Percentiles rank a stretch among this genome's conserved stretches.
These are phyloP conservation scores for Solanum arcanum DNA, from an alignment of 257 asterid species.

Conservation along the genomic window DNA sequence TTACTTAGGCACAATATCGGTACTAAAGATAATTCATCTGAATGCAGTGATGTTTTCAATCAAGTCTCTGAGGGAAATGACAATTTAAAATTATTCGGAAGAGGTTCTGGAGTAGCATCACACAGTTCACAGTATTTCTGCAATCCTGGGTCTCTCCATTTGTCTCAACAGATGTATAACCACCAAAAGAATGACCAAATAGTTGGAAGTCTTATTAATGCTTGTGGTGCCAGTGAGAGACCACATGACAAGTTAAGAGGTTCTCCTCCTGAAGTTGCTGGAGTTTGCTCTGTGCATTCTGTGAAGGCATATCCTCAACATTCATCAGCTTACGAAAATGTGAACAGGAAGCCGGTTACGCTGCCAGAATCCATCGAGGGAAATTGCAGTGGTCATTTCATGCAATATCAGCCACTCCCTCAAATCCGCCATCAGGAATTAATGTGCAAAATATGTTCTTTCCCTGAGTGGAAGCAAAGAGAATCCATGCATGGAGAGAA, in stretches of 20 bases:
- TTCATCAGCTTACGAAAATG: slow-evolving; percentile 7
- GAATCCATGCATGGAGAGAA: slow-evolving; percentile 11
- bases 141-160: slow-evolving; percentile 9
- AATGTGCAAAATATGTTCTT: slow-evolving; percentile 18
- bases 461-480: slow-evolving; percentile 19
- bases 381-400: slow-evolving; percentile 14
- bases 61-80: slow-evolving; percentile 7
- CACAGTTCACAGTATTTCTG: slow-evolving; percentile 8
- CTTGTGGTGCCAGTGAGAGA: slow-evolving; percentile 10
- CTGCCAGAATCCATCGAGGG: slow-evolving; percentile 8
- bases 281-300: slow-evolving; percentile 25
- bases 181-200: slow-evolving; percentile 7
- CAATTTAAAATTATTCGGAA: slow-evolving; percentile 6
- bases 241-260: slow-evolving; percentile 14
- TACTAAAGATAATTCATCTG: slow-evolving; percentile 3
- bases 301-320: slow-evolving; percentile 20
- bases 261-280: slow-evolving; percentile 15
- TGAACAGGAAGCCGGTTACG: slow-evolving; percentile 5
- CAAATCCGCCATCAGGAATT: slow-evolving; percentile 26
- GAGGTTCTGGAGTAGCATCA: slow-evolving; percentile 6
- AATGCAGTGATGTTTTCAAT: slow-evolving; percentile 7
- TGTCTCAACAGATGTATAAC: slow-evolving; percentile 15
- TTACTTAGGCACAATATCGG: slow-evolving; percentile 2
- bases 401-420: slow-evolving; percentile 24
- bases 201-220: slow-evolving; percentile 3